A percentile compares a stretch with the other conserved stretches of the same genome.
Evolutionary conservation across 495 filamentous ascomycete genomes (phyloP).

Genomic region (Aspergillus campestris): DNA sequence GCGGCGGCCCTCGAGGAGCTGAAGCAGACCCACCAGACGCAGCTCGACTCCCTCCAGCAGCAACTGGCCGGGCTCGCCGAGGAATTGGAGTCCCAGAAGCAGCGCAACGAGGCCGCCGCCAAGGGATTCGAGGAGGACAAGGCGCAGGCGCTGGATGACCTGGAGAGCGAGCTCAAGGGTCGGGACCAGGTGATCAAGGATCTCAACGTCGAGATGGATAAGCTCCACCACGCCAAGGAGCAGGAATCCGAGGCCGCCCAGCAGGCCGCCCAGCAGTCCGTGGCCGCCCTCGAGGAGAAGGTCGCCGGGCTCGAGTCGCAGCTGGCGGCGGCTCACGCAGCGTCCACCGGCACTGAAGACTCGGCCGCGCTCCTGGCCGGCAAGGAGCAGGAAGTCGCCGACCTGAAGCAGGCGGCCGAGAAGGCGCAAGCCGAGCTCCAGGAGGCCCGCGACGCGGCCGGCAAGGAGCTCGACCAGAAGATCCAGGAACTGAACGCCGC

Average conservation of each 20-base stretch:
- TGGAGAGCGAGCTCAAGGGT: slow-evolving; percentile 33
- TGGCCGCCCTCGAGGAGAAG: slow-evolving; percentile 28
- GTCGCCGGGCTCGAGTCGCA: slow-evolving; percentile 31
- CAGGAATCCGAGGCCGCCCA: slow-evolving; percentile 36
- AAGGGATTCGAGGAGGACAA: slow-evolving; percentile 30
- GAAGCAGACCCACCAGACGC: slow-evolving; percentile 29
- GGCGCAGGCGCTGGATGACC: slow-evolving; percentile 26
- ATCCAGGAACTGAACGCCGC: slow-evolving; percentile 32
- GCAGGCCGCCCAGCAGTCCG: slow-evolving; percentile 25
- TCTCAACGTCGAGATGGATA: slow-evolving; percentile 35
- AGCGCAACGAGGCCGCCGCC: slow-evolving; percentile 19
- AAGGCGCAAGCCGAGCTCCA: slow-evolving; percentile 29
- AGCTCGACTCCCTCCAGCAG: slow-evolving; percentile 26
- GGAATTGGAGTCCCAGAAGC: slow-evolving; percentile 30
- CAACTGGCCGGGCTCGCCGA: neutral
- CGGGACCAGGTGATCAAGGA: slow-evolving; percentile 36
- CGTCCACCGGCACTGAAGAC: slow-evolving; percentile 20
- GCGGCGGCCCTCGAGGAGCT: slow-evolving; percentile 31
- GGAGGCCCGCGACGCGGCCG: slow-evolving; percentile 22
- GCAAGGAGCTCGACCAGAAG: slow-evolving; percentile 25
- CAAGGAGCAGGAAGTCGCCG: slow-evolving; percentile 32
- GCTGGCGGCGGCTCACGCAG: slow-evolving; percentile 28
- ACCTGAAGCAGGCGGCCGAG: slow-evolving; percentile 28
- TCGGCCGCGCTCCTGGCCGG: slow-evolving; percentile 20
- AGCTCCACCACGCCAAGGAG: slow-evolving; percentile 30